A percentile compares a stretch with the other conserved stretches of the same genome.
Evolutionary conservation across 176 grass and related monocot genomes (phyloP).

Genomic region (Sorghum bicolor): Sorghum_bicolor_NCBIv3 NC_012870.2:47294001-47294500

Average conservation of each 20-base stretch:
- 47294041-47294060: conserved; percentile 57
- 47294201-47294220: neutral
- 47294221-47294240: neutral
- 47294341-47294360: conserved; percentile 16
- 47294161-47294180: neutral
- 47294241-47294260: neutral
- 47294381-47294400: neutral
- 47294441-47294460: neutral
- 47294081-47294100: conserved; percentile 11
- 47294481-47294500: neutral
- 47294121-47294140: conserved; percentile 44
- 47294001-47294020: conserved; percentile 65
- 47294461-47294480: neutral
- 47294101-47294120: conserved; percentile 9
- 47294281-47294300: neutral
- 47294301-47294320: neutral
- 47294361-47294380: neutral
- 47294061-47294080: conserved; percentile 27
- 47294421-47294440: conserved; percentile 10
- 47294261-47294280: conserved; percentile 39
- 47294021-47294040: conserved; percentile 71
- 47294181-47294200: neutral
- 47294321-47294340: neutral
- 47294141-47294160: neutral
- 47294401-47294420: neutral